Evolutionary conservation across 2,329 filamentous ascomycete species (phyloP), one percentile per base, ranked within the genome.

Genomic region (Colletotrichum noveboracense): DNA sequence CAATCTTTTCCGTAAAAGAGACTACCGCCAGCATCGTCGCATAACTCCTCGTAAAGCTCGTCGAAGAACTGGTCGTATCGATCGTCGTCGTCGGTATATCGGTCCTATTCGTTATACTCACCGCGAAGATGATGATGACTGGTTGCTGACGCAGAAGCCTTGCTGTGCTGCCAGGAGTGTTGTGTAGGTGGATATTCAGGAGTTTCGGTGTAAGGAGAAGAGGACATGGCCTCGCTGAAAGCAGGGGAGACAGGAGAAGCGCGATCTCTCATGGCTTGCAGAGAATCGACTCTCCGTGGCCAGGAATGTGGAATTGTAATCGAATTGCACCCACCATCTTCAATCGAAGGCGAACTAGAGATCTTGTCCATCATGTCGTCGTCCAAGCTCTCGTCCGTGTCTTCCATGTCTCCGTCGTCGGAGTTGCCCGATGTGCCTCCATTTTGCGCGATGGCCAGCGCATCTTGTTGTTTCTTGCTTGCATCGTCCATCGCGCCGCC

Each of bases 291-390:
- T 81, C 86, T 86, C 78, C 82, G 84, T 72, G 87, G 87, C 87
- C 86, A 87, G 76, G 80, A 81, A 78, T 77, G 81, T 67, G 83
- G 82, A 79, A 85, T 81, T 77, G 79, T 76, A 79, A 80, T 78
- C 66, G 82, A 83, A 86, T 85, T 86, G 87, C 88, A 97, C 96
- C 91, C 93, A 99, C 96, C 96, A 94, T 98, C 96, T 89, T 98
- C 96, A 86, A 99, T 99, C 80, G 96, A 98, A 83, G 97, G 97
- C 81, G 96, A 98, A 86, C 96, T 98, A 81, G 96, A 98, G 79
- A 99, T 98, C 86, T 97, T 97, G 88, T 98, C 97, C 94, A 98
- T 95, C 93, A 98, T 93, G 85, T 98, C 96, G 85, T 97, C 96
- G 84, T 96, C 87, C 80, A 94, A 91, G 79, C 94, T 94, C 76